Percentiles rank a stretch among this genome's conserved stretches.
Conservation (phyloP, 805 yeast species). For the Soucietia sequanensis region DNA sequence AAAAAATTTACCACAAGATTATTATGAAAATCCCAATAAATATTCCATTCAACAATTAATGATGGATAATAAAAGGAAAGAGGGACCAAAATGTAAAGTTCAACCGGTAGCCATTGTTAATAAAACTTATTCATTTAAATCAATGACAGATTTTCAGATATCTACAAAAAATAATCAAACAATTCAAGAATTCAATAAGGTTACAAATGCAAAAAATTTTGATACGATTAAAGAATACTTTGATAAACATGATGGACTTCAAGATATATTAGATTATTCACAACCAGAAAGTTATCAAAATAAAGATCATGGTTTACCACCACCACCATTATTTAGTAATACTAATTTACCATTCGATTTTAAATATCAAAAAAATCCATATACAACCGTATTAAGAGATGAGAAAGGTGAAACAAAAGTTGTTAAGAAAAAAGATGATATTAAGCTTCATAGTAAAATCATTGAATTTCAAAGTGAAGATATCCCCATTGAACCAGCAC, state of each 20-base stretch:
- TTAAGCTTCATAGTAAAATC: slow-evolving; percentile 54
- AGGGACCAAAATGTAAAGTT: slow-evolving; percentile 34
- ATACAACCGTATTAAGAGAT: slow-evolving; percentile 45
- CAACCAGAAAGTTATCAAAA: slow-evolving; percentile 23
- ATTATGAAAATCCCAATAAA: slow-evolving; percentile 25
- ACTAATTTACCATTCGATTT: slow-evolving; percentile 76
- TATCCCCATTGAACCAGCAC: slow-evolving; percentile 51
- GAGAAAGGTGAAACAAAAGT: slow-evolving; percentile 60
- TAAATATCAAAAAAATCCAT: slow-evolving; percentile 72
- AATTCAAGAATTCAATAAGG: slow-evolving; percentile 26
- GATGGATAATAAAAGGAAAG: slow-evolving; percentile 23
- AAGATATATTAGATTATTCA: slow-evolving; percentile 26
- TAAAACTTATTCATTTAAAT: slow-evolving; percentile 73
- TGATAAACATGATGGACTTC: slow-evolving; percentile 19
- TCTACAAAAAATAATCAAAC: slow-evolving; percentile 52
- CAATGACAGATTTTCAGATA: slow-evolving; percentile 85
- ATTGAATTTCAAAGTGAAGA: slow-evolving; percentile 42
- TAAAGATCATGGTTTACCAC: slow-evolving; percentile 62
- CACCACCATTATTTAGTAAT: slow-evolving; percentile 82
- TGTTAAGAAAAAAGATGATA: slow-evolving; percentile 42
- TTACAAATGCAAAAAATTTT: slow-evolving; percentile 22
- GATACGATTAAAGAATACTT: slow-evolving; percentile 24
- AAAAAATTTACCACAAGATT: slow-evolving; percentile 40
- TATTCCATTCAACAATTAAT: slow-evolving; percentile 44
- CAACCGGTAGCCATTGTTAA: slow-evolving; percentile 68